Conservation (phyloP, 2,329 filamentous ascomycete species). For the Arachnomyces sp. region DNA sequence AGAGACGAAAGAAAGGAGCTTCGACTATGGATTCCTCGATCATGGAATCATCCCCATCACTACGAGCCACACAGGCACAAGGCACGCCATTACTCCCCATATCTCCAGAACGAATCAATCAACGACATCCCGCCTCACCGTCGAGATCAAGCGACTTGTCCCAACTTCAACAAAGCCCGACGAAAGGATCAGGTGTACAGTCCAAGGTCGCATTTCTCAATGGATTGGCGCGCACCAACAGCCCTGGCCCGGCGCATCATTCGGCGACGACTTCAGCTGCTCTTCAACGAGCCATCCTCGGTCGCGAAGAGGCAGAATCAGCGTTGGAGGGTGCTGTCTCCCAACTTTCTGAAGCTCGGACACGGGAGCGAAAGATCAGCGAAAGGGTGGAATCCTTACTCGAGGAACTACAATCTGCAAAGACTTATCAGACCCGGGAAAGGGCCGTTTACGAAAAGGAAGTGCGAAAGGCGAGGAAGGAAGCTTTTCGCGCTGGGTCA, state of each 20-base stretch:
- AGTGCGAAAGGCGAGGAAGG: conserved; percentile 46
- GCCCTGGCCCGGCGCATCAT: conserved; percentile 17
- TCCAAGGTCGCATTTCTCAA: conserved; percentile 43
- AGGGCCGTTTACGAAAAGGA: conserved; percentile 49
- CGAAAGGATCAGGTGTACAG: conserved; percentile 34
- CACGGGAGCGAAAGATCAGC: conserved; percentile 36
- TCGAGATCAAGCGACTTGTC: conserved; percentile 29
- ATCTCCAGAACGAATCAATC: conserved; percentile 43
- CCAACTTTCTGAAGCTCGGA: conserved; percentile 34
- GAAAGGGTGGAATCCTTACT: conserved; percentile 38
- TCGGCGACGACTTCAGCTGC: conserved; percentile 35
- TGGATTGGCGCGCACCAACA: conserved; percentile 27
- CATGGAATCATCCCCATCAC: conserved; percentile 29
- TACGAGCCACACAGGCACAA: conserved; percentile 17
- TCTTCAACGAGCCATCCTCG: conserved; percentile 36
- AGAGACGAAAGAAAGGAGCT: conserved; percentile 4
- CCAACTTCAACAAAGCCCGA: conserved; percentile 26
- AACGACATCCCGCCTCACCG: conserved; percentile 33
- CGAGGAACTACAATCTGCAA: conserved; percentile 45
- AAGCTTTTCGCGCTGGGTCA: conserved; percentile 50
- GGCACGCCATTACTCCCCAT: conserved; percentile 34
- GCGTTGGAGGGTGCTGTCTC: conserved; percentile 25
- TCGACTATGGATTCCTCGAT: conserved; percentile 22
- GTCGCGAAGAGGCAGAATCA: conserved; percentile 39
- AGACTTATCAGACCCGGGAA: conserved; percentile 40